These are phyloP conservation scores for Eustoma russellianum DNA, from an alignment of 257 asterid species.

Conservation along the genomic window DNA sequence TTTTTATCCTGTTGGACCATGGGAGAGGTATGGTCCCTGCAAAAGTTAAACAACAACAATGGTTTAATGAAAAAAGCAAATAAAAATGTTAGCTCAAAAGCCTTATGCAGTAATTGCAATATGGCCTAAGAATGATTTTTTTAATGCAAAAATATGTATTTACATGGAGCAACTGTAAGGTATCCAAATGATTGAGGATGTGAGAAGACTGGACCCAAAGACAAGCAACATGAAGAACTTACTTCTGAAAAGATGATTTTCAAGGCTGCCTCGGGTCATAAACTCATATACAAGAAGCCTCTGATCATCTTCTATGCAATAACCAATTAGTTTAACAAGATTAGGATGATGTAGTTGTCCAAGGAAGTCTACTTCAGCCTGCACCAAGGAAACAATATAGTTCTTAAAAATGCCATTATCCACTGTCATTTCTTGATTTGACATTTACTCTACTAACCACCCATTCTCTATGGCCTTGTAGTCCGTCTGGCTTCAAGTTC, in stretches of 20 bases:
- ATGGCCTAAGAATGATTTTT: no score
- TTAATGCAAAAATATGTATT: background rate
- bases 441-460: constrained; percentile 60
- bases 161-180: background rate
- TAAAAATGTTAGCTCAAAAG: no score
- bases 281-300: constrained; percentile 88
- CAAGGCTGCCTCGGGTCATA: constrained; percentile 97
- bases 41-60: constrained; percentile 15
- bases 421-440: constrained; percentile 12
- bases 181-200: no score
- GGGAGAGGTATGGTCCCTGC: constrained; percentile 95
- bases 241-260: constrained; percentile 92
- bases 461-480: constrained; percentile 99
- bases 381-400: constrained; percentile 23
- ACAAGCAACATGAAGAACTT: constrained; percentile 20
- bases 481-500: constrained; percentile 83
- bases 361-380: constrained; percentile 94
- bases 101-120: no score
- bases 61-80: no score
- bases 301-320: constrained; percentile 91
- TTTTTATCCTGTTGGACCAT: constrained; percentile 83
- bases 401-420: constrained; percentile 6
- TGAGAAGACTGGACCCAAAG: background rate
- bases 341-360: constrained; percentile 95
- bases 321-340: constrained; percentile 85